Evolutionary conservation across 176 grass and related monocot genomes (phyloP).

Genomic region (Hordeum vulgare): MorexV3_pseudomolecules_assembly NC_058522.1:327012313-327012812

Average conservation of each 20-base stretch:
- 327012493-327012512: neutral
- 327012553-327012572: neutral
- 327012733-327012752: constrained; percentile 99
- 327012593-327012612: neutral
- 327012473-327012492: neutral
- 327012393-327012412: neutral
- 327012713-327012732: constrained; percentile 92
- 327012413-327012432: neutral
- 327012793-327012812: constrained; percentile 64
- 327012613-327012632: neutral
- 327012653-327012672: neutral
- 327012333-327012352: neutral
- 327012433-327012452: neutral
- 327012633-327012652: neutral
- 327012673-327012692: neutral
- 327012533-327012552: neutral
- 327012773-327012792: constrained; percentile 73
- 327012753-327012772: constrained; percentile 97
- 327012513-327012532: neutral
- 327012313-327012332: neutral
- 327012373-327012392: neutral
- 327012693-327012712: constrained; percentile 46
- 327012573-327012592: neutral
- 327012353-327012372: neutral
- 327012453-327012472: neutral